These are phyloP conservation scores for Jimgerdemannia flammicorona DNA, from an alignment of 192 early-diverging fungal genomes.

Conservation along the genomic window DNA sequence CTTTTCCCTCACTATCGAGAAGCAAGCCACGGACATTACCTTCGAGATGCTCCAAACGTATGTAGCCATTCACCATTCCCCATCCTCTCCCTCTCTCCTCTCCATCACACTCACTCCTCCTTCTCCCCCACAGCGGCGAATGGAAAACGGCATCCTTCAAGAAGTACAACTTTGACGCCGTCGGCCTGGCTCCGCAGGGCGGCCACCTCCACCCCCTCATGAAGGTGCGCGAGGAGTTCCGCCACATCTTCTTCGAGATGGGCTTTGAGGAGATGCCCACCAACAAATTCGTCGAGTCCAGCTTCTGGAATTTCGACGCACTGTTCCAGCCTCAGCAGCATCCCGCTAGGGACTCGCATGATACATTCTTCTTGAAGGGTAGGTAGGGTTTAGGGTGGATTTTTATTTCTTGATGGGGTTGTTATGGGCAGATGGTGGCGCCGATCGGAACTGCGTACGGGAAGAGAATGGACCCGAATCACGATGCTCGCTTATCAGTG, in stretches of 20 bases:
- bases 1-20: slow-evolving; percentile 82
- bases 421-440: no score
- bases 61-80: not conserved
- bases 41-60: slow-evolving; percentile 83
- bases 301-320: slow-evolving; percentile 99
- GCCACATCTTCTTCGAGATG: slow-evolving; percentile 98
- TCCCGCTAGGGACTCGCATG: slow-evolving; percentile 83
- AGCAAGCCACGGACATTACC: slow-evolving; percentile 94
- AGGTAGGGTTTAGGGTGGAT: not conserved
- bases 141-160: slow-evolving; percentile 97
- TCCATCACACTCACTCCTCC: not conserved
- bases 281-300: slow-evolving; percentile 92
- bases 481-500: no score
- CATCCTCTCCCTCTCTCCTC: not conserved
- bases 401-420: no score
- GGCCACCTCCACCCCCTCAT: slow-evolving; percentile 97
- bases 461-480: no score
- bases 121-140: slow-evolving; percentile 56
- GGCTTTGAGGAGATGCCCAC: slow-evolving; percentile 99
- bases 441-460: no score
- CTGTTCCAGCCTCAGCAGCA: slow-evolving; percentile 99
- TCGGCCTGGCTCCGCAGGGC: slow-evolving; percentile 72
- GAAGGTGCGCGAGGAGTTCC: slow-evolving; percentile 99
- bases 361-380: slow-evolving; percentile 77
- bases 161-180: slow-evolving; percentile 97